A percentile compares a stretch with the other conserved stretches of the same genome.
phyloP scores from a whole-genome alignment of 495 filamentous ascomycete species.

The Aspergillus sclerotiicarbonarius region DNA sequence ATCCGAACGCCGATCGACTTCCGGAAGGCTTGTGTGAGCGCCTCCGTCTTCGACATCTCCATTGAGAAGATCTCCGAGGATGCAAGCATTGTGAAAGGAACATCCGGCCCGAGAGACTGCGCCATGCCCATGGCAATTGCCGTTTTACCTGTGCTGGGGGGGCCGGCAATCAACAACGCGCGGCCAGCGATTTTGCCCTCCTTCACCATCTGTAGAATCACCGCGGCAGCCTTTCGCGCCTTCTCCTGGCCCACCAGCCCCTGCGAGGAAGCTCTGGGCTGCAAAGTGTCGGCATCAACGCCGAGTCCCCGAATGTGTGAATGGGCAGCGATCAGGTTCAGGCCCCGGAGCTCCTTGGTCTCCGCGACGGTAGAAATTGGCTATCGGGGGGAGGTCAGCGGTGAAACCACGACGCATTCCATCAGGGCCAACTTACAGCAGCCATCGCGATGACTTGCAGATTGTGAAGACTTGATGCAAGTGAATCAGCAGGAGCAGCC shows the following conservation, averaged over 20 bases:
- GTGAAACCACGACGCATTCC: conserved; percentile 7
- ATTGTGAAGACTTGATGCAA: background rate
- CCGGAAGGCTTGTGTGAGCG: conserved; percentile 94
- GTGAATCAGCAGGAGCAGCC: conserved; percentile 5
- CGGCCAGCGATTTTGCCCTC: conserved; percentile 97
- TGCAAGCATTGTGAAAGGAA: conserved; percentile 93
- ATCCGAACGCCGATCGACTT: conserved; percentile 96
- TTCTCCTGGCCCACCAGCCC: conserved; percentile 97
- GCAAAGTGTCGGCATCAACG: conserved; percentile 86
- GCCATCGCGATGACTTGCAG: conserved; percentile 31
- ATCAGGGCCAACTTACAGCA: conserved; percentile 32
- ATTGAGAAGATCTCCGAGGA: conserved; percentile 96
- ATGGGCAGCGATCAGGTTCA: conserved; percentile 97
- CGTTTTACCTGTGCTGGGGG: conserved; percentile 97
- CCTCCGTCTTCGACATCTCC: conserved; percentile 99
- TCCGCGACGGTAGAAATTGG: conserved; percentile 90
- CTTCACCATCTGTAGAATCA: conserved; percentile 97
- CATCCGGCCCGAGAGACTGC: conserved; percentile 87
- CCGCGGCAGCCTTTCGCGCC: conserved; percentile 90
- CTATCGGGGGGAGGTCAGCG: conserved; percentile 38
- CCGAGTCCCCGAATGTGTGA: conserved; percentile 96
- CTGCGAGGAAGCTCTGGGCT: conserved; percentile 81
- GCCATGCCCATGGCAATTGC: conserved; percentile 99
- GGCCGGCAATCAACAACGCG: conserved; percentile 91
- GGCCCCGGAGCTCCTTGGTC: conserved; percentile 86